These are phyloP conservation scores for Oxytropis ochrocephala DNA, from an alignment of 306 rosid genomes.

Conservation along the genomic window DNA sequence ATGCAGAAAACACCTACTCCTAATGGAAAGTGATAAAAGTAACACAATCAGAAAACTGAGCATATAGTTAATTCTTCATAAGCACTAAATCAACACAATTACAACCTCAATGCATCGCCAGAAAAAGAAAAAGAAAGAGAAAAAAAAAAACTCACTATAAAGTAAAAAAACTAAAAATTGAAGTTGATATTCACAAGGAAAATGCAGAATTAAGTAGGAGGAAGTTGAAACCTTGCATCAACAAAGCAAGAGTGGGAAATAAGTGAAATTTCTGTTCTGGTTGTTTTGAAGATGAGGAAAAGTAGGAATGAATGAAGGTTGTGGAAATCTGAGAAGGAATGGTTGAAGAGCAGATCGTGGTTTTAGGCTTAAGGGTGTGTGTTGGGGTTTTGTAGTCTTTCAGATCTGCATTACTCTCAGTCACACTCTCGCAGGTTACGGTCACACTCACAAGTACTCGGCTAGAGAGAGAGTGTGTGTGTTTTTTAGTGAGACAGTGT, in stretches of 20 bases:
- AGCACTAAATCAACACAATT: conserved; percentile 4
- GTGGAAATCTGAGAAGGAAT: not conserved
- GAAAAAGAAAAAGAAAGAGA: not conserved
- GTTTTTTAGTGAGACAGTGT: not conserved
- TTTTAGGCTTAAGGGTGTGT: not conserved
- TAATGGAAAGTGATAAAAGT: conserved; percentile 3
- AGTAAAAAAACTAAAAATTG: not conserved
- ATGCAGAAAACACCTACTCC: not conserved
- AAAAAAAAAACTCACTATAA: not conserved
- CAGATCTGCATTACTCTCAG: conserved; percentile 26
- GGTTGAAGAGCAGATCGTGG: not conserved
- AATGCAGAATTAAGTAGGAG: conserved; percentile 11
- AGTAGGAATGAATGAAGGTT: not conserved
- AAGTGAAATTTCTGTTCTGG: not conserved
- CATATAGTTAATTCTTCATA: not conserved
- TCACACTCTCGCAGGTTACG: no score
- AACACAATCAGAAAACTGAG: not conserved
- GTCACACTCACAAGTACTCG: no score
- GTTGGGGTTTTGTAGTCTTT: conserved; percentile 2
- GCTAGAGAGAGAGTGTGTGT: not conserved
- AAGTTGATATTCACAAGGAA: not conserved
- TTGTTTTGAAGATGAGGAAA: not conserved
- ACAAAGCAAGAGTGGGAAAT: not conserved
- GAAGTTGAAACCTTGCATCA: not conserved
- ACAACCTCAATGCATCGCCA: not conserved